Evolutionary conservation across 2,329 filamentous ascomycete genomes (phyloP).

Genomic region (Diaporthe destruens): DNA sequence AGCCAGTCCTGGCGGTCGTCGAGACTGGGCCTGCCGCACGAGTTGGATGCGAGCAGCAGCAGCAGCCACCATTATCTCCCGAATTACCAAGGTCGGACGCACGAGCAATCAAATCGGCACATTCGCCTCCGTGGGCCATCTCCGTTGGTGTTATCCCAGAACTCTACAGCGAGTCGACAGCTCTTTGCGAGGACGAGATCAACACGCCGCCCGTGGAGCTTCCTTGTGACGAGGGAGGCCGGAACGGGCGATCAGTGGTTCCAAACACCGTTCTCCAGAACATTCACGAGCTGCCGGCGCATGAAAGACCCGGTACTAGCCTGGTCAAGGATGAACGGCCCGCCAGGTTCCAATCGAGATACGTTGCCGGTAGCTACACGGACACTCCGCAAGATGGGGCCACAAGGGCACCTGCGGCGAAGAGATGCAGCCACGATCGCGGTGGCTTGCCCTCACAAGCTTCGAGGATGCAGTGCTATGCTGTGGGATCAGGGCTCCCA

Average conservation of each 20-base stretch:
- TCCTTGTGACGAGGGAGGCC: slow-evolving; percentile 51
- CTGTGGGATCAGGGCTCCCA: slow-evolving; percentile 40
- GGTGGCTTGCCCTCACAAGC: slow-evolving; percentile 46
- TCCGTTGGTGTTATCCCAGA: slow-evolving; percentile 62
- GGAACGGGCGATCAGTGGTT: slow-evolving; percentile 45
- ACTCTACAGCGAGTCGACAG: slow-evolving; percentile 60
- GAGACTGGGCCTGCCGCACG: neutral
- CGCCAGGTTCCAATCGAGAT: slow-evolving; percentile 40
- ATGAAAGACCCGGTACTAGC: slow-evolving; percentile 48
- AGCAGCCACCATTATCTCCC: slow-evolving; percentile 32
- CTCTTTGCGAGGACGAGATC: slow-evolving; percentile 55
- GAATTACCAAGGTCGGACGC: slow-evolving; percentile 52
- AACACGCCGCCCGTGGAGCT: slow-evolving; percentile 62
- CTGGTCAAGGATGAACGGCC: slow-evolving; percentile 42
- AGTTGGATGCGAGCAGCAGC: neutral
- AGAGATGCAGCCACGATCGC: slow-evolving; percentile 18
- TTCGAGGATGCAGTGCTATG: slow-evolving; percentile 43
- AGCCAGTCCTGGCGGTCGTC: neutral
- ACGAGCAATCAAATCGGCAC: slow-evolving; percentile 45
- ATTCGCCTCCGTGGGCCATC: slow-evolving; percentile 45
- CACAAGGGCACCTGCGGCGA: neutral
- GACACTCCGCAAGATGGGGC: neutral
- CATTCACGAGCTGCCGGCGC: slow-evolving; percentile 56
- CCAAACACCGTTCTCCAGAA: slow-evolving; percentile 39
- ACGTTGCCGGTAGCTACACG: neutral